phyloP scores from a whole-genome alignment of 257 asterid genomes.

The Solanum bulbocastanum region DNA sequence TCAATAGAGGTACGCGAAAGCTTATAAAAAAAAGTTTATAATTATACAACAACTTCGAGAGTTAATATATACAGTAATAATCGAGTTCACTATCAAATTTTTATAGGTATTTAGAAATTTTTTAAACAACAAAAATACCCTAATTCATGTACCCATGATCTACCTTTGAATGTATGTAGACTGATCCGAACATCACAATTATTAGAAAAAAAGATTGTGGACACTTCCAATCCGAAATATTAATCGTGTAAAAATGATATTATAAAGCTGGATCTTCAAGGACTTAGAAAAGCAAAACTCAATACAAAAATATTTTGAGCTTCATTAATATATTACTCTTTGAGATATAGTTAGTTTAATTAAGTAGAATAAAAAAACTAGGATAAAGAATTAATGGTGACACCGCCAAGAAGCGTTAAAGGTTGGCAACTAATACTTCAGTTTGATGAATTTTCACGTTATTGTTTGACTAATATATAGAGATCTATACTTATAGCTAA shows the following conservation, averaged over 20 bases:
- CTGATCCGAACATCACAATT: not conserved
- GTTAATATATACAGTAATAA: not conserved
- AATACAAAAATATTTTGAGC: not conserved
- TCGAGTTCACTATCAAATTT: not conserved
- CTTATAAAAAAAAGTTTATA: too few relatives aligned
- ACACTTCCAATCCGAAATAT: not conserved
- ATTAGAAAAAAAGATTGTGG: not conserved
- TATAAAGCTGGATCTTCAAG: slow-evolving; percentile 1
- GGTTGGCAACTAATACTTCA: slow-evolving; percentile 15
- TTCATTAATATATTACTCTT: not conserved
- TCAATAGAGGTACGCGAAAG: too few relatives aligned
- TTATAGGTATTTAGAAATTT: not conserved
- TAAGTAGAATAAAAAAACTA: not conserved
- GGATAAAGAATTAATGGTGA: slow-evolving; percentile 11
- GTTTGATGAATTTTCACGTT: slow-evolving; percentile 30
- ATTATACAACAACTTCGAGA: too few relatives aligned
- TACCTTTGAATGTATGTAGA: not conserved
- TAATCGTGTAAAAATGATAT: not conserved
- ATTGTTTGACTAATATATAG: slow-evolving; percentile 28
- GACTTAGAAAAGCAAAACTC: not conserved
- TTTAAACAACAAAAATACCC: not conserved
- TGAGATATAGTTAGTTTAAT: not conserved
- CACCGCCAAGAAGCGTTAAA: slow-evolving; percentile 57
- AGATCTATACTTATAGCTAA: not conserved
- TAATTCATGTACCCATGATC: not conserved